phyloP scores from a whole-genome alignment of 257 asterid species.

The Leonotis leonurus region DNA sequence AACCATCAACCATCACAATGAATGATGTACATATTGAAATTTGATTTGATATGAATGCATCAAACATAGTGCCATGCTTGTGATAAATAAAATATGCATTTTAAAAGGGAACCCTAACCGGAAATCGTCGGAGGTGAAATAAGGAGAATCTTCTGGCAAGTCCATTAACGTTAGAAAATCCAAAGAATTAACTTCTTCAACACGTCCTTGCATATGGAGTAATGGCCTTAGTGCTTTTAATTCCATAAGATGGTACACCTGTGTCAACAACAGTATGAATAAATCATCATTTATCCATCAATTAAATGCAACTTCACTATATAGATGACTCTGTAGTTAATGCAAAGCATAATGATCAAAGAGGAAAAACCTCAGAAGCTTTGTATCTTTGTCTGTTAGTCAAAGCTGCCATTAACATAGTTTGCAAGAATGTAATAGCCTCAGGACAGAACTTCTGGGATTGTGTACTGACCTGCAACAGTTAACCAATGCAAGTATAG shows the following conservation, averaged over 20 bases:
- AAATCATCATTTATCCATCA: background rate
- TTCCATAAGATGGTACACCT: conserved; percentile 79
- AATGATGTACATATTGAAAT: too few relatives aligned
- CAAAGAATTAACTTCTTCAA: conserved; percentile 40
- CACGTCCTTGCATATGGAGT: conserved; percentile 45
- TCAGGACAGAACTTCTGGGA: conserved; percentile 77
- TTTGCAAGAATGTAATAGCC: conserved; percentile 64
- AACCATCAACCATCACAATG: too few relatives aligned
- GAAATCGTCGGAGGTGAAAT: conserved; percentile 59
- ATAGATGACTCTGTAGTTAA: background rate
- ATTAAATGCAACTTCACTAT: background rate
- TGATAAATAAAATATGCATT: background rate
- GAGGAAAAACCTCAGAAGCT: conserved; percentile 58
- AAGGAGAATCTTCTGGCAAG: conserved; percentile 72
- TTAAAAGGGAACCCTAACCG: conserved; percentile 29
- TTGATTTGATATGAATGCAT: background rate
- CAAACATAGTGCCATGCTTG: background rate
- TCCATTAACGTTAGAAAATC: conserved; percentile 60
- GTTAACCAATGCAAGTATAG: background rate
- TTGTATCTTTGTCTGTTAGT: conserved; percentile 32
- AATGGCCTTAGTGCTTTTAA: conserved; percentile 52
- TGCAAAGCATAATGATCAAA: background rate
- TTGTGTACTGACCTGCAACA: conserved; percentile 53
- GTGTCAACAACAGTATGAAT: conserved; percentile 21
- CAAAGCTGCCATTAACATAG: conserved; percentile 65